phyloP scores from a whole-genome alignment of 306 rosid species.

The Cotoneaster glaucophyllus region DNA sequence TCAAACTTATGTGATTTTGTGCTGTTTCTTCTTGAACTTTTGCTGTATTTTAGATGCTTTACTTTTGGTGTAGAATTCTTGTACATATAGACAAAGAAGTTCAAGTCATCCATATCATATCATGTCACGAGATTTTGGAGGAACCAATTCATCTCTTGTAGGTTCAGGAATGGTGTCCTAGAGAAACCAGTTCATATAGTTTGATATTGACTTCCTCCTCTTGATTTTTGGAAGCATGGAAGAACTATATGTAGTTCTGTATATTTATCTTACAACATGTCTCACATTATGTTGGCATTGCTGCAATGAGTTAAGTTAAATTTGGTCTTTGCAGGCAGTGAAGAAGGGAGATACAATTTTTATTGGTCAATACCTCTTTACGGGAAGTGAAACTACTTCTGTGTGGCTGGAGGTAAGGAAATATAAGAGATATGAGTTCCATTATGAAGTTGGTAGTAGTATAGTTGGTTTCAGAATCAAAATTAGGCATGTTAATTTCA shows the following conservation, averaged over 20 bases:
- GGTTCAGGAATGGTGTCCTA: background rate
- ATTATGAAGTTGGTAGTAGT: background rate
- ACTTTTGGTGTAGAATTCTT: background rate
- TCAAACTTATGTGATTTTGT: background rate
- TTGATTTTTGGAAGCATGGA: background rate
- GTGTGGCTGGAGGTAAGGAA: constrained; percentile 46
- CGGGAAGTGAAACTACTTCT: constrained; percentile 53
- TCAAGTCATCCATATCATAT: background rate
- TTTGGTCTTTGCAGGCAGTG: constrained; percentile 35
- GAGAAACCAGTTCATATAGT: background rate
- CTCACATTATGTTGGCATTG: background rate
- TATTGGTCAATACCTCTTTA: constrained; percentile 47
- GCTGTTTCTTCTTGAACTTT: background rate
- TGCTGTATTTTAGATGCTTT: background rate
- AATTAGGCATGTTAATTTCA: background rate
- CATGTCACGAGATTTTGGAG: background rate
- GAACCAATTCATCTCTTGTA: background rate
- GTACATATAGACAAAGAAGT: background rate
- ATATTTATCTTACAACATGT: background rate
- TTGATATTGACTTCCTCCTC: background rate
- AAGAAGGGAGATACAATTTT: constrained; percentile 42
- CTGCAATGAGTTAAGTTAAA: background rate
- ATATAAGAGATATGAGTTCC: background rate
- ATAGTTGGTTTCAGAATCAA: background rate
- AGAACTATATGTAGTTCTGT: background rate